Percentiles rank a stretch among this genome's conserved stretches.
phyloP scores from a whole-genome alignment of 805 yeast genomes.

The Maudiozyma serrabonitensis region DNA sequence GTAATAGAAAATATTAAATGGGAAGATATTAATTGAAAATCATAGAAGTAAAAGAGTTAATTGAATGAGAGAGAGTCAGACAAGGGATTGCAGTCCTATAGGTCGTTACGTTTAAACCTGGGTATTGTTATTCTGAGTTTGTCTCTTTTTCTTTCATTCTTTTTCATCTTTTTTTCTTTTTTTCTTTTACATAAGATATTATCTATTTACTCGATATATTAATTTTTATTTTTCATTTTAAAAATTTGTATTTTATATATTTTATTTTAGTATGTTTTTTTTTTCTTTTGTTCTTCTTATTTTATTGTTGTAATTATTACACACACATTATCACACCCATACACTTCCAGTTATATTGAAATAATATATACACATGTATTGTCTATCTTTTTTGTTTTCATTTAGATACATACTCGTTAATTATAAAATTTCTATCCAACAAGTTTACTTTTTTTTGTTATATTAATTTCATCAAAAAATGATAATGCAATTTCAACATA shows the following conservation, averaged over 20 bases:
- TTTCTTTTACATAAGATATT: too few relatives aligned
- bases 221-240: too few relatives aligned
- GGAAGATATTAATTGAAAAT: neutral
- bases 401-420: neutral
- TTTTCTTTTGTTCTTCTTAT: neutral
- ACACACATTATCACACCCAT: neutral
- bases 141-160: neutral
- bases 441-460: too few relatives aligned
- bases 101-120: neutral
- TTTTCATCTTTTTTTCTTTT: neutral
- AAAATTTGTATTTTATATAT: too few relatives aligned
- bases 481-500: too few relatives aligned
- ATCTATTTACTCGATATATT: too few relatives aligned
- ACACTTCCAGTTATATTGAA: neutral
- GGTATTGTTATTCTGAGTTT: neutral
- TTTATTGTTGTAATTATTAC: neutral
- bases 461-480: too few relatives aligned
- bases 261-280: too few relatives aligned
- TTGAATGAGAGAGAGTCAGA: neutral
- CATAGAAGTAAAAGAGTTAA: too few relatives aligned
- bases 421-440: too few relatives aligned
- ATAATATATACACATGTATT: neutral
- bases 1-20: too few relatives aligned
- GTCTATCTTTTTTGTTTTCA: too few relatives aligned
- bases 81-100: neutral